A percentile compares a stretch with the other conserved stretches of the same genome.
Conservation (phyloP, 257 asterid genomes). For the Euphrasia confusa region DNA sequence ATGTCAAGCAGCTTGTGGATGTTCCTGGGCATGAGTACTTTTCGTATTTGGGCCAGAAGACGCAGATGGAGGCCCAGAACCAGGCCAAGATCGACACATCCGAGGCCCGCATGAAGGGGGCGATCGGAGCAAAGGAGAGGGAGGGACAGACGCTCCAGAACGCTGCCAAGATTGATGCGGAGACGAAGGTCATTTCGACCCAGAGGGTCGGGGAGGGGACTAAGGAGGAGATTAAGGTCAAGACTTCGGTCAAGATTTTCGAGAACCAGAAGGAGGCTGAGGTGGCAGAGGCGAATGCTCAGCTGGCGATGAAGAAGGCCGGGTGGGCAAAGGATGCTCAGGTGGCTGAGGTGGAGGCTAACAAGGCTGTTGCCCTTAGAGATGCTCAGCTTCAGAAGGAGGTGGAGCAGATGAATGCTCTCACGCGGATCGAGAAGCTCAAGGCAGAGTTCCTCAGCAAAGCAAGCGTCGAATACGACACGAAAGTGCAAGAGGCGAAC, state of each 20-base stretch:
- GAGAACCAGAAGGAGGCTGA: slow-evolving; percentile 56
- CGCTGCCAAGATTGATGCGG: slow-evolving; percentile 59
- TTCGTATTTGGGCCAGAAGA: slow-evolving; percentile 61
- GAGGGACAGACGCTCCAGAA: slow-evolving; percentile 54
- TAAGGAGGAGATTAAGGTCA: slow-evolving; percentile 49
- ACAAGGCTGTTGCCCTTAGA: slow-evolving; percentile 52
- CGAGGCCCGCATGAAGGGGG: slow-evolving; percentile 68
- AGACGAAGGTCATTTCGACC: slow-evolving; percentile 50
- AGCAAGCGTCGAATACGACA: slow-evolving; percentile 62
- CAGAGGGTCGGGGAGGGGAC: slow-evolving; percentile 56
- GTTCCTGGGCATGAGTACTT: slow-evolving; percentile 67
- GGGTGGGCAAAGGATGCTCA: slow-evolving; percentile 55
- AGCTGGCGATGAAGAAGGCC: slow-evolving; percentile 57
- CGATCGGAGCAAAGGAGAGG: slow-evolving; percentile 45
- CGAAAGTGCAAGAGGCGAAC: slow-evolving; percentile 68
- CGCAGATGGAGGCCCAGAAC: slow-evolving; percentile 67
- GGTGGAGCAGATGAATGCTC: slow-evolving; percentile 57
- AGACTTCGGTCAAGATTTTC: slow-evolving; percentile 44
- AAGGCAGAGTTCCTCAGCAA: slow-evolving; percentile 51
- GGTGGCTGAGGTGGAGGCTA: slow-evolving; percentile 58
- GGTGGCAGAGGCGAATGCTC: slow-evolving; percentile 56
- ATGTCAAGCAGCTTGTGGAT: slow-evolving; percentile 66
- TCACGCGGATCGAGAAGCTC: slow-evolving; percentile 51
- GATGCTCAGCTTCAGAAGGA: slow-evolving; percentile 58
- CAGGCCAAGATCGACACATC: slow-evolving; percentile 59